Evolutionary conservation across 768 basidiomycete species (phyloP).

Genomic region (Pleurotus citrinopileatus): DNA sequence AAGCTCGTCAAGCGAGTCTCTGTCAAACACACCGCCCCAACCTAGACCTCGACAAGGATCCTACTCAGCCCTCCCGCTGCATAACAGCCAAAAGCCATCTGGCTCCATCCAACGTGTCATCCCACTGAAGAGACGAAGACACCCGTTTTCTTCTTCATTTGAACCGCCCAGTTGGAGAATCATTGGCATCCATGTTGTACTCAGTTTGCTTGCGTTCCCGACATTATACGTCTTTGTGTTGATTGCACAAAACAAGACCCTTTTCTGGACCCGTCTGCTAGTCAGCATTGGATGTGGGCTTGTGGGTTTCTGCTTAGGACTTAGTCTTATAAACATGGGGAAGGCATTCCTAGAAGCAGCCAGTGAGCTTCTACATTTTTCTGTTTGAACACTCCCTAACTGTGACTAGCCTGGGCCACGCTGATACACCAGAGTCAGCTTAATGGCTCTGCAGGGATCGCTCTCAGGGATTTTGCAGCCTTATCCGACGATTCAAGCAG

Average conservation of each 20-base stretch:
- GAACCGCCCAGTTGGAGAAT: conserved; percentile 5
- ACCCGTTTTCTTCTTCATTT: background rate
- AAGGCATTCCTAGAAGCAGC: conserved; percentile 33
- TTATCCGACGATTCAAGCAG: conserved; percentile 20
- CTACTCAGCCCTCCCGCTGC: background rate
- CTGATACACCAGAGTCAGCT: conserved; percentile 38
- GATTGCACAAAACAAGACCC: conserved; percentile 11
- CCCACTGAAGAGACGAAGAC: background rate
- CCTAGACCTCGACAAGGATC: background rate
- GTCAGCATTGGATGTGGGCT: conserved; percentile 32
- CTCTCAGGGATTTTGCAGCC: conserved; percentile 32
- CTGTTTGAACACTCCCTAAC: background rate
- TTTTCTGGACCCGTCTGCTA: conserved; percentile 39
- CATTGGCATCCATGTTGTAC: background rate
- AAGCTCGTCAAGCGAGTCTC: background rate
- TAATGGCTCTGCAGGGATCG: conserved; percentile 24
- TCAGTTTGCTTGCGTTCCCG: conserved; percentile 5
- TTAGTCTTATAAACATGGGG: conserved; percentile 26
- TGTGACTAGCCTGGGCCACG: conserved; percentile 37
- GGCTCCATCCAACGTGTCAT: background rate
- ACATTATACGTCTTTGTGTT: background rate
- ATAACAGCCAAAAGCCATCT: background rate
- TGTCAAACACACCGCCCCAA: background rate
- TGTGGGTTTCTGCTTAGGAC: conserved; percentile 28
- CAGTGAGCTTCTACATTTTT: conserved; percentile 23